Base-by-base conservation (phyloP, 2,329 filamentous ascomycete species). In the Madurella fahalii region DNA sequence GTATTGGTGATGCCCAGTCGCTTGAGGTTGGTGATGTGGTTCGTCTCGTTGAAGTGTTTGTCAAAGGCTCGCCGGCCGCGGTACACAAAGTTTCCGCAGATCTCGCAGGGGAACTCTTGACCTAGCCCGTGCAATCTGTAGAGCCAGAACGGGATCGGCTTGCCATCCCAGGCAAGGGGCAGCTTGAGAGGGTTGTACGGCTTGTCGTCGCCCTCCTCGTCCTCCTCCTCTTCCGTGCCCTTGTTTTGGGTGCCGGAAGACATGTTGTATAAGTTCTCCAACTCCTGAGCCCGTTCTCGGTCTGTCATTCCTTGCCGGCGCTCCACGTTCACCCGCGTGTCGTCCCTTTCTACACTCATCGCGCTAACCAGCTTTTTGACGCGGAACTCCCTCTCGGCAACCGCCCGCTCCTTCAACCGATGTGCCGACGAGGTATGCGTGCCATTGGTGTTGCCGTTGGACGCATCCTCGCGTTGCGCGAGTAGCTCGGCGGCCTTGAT, bases 81-180 rank as follows among this genome's bases (percentile, higher is more conserved):
- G 75, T 97, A 97, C n/a, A 96, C 91, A 67, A 91, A 96, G 72
- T 97, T 97, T 53, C 94, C 94, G 68, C 94, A 99, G 53, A 99
- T 90, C 69, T 99, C 93, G 76, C 94, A 99, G 0, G 88, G 81
- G 63, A 96, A 96, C 65, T 99, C 94, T 12, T 96, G 91, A 9
- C 94, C 94, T 25, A 99, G 77, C 1, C 94, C 94, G 68, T 99
- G 94, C 15, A 99, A 80, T 64, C 96, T 94, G 78, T 97, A 99
- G 15, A 99, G 81, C 94, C 94, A 99, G 77, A 94, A 99, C 0
- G 95, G 94, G 64, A 99, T 99, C 0, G 95, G 94, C 69, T 99
- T 99, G 64, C 95, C 94, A 63, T 99, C 94, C 95, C 95, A 99
- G 2, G 90, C 93, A 8, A 99, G 80, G 0, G 94, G 94, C 2